These are phyloP conservation scores for Lignosus rhinocerotis DNA, from an alignment of 1,284 basidiomycete genomes.

Conservation along the genomic window DNA sequence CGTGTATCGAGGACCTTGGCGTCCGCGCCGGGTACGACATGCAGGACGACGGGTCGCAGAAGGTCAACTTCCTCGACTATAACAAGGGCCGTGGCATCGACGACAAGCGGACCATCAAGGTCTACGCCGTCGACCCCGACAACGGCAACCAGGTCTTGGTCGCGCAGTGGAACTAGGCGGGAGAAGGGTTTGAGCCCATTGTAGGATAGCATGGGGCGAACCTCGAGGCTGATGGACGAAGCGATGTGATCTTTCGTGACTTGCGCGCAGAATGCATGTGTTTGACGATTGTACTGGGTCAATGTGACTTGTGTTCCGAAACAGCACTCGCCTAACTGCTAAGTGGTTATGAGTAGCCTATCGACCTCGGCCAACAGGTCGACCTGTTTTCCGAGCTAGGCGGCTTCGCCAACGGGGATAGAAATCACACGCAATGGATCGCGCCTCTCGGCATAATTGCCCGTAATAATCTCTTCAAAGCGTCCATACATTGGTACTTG, in stretches of 20 bases:
- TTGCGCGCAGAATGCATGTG: too few relatives aligned
- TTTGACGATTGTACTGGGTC: too few relatives aligned
- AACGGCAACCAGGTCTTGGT: conserved; percentile 15
- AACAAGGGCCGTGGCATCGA: conserved; percentile 21
- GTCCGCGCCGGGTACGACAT: conserved; percentile 8
- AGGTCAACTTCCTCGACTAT: conserved; percentile 27
- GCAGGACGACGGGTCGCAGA: conserved; percentile 23
- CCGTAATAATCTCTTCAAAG: conserved; percentile 25
- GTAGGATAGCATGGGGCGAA: not conserved
- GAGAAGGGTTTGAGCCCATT: not conserved
- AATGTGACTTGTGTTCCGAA: too few relatives aligned
- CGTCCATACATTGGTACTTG: too few relatives aligned
- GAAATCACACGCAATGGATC: too few relatives aligned
- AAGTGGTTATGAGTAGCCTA: too few relatives aligned
- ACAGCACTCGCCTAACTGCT: too few relatives aligned
- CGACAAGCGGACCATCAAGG: conserved; percentile 11
- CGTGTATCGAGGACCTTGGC: conserved; percentile 20
- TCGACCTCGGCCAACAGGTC: too few relatives aligned
- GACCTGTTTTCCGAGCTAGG: too few relatives aligned
- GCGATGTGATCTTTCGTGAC: too few relatives aligned
- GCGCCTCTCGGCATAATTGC: conserved; percentile 26
- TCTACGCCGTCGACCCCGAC: conserved; percentile 23
- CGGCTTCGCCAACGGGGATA: too few relatives aligned
- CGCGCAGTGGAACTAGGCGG: conserved; percentile 15
- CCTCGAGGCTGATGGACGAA: too few relatives aligned